Base-by-base conservation (phyloP, 805 yeast species). In the Wickerhamomyces bisporus region DNA sequence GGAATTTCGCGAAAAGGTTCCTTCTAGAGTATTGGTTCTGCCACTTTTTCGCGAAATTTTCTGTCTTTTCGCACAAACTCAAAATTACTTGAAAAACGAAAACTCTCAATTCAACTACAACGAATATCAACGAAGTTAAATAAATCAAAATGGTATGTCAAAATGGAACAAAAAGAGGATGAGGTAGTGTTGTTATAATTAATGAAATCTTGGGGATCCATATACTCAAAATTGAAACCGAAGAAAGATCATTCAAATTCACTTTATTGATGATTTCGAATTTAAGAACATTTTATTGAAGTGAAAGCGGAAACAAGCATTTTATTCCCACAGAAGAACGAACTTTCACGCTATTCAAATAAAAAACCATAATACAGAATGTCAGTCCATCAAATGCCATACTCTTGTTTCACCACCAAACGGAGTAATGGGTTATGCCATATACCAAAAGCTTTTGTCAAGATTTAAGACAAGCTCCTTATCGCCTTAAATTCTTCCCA, bases 111-210 rank as follows among this genome's bases (percentile, higher is more conserved):
- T n/a, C 5, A 5, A 20, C 6, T 26, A 19, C 6, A 12, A 34
- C 10, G 13, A 20, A 21, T 15, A 32, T 26, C 36, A 34, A 34
- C 26, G 30, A 30, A 35, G 20, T 39, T 35, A 44, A 55, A 52
- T 50, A 49, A 53, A 51, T 48, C 68, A 69, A 69, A 64, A 70
- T 70, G 75, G 75, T 70, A 69, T 57, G 75, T 66, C 35, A 25
- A 17, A 24, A 32, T 17, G n/a, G 14, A 27, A 25, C n/a, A 32
- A 12, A 14, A 19, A 17, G 15, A 29, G 14, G 11, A n/a, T 13
- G 29, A 18, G 30, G 34, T 17, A 4, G 13, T 6, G 11, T 11
- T 8, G 14, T 10, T 10, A 26, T 16, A 21, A 14, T 15, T 15
- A 20, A 9, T 12, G 27, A 26, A n/a, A n/a, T n/a, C n/a, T n/a